Percentiles rank a stretch among this genome's conserved stretches.
Evolutionary conservation across 352 stramenopile genomes (phyloP).

Genomic region (Pythium myriotylum): DNA sequence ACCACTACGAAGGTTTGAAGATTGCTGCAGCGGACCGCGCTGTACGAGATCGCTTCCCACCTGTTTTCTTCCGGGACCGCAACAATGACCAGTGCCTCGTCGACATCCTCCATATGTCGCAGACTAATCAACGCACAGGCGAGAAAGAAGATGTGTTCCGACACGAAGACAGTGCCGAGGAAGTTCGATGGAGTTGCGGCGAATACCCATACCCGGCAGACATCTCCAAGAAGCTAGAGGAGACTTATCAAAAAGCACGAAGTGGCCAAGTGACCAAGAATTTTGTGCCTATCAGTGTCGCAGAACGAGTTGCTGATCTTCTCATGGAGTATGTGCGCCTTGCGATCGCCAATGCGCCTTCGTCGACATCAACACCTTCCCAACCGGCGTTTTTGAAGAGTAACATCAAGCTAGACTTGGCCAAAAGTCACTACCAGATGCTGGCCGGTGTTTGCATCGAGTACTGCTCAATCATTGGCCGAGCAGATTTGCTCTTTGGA

Average conservation of each 20-base stretch:
- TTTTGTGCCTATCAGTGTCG: slow-evolving; percentile 89
- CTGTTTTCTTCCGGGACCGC: slow-evolving; percentile 88
- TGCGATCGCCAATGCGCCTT: slow-evolving; percentile 82
- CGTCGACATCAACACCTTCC: slow-evolving; percentile 29
- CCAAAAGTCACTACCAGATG: slow-evolving; percentile 96
- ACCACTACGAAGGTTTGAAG: slow-evolving; percentile 95
- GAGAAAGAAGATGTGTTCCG: slow-evolving; percentile 88
- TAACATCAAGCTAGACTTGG: slow-evolving; percentile 85
- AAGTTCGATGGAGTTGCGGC: slow-evolving; percentile 83
- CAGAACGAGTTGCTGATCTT: slow-evolving; percentile 85
- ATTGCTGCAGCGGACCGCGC: slow-evolving; percentile 75
- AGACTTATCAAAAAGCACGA: slow-evolving; percentile 82
- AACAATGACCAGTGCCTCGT: slow-evolving; percentile 91
- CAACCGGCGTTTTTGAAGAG: slow-evolving; percentile 54
- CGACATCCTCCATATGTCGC: slow-evolving; percentile 89
- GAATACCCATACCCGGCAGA: slow-evolving; percentile 79
- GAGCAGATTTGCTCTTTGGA: slow-evolving; percentile 84
- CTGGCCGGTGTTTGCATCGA: slow-evolving; percentile 95
- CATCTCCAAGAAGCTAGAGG: slow-evolving; percentile 83
- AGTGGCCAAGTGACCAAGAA: slow-evolving; percentile 86
- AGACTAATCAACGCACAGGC: slow-evolving; percentile 87
- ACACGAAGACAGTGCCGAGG: slow-evolving; percentile 62
- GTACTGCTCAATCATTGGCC: slow-evolving; percentile 91
- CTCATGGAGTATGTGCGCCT: slow-evolving; percentile 90
- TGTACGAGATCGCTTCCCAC: slow-evolving; percentile 83